A percentile compares a stretch with the other conserved stretches of the same genome.
phyloP scores from a whole-genome alignment of 179 eudicot species.

The Beta lomatogona region DNA sequence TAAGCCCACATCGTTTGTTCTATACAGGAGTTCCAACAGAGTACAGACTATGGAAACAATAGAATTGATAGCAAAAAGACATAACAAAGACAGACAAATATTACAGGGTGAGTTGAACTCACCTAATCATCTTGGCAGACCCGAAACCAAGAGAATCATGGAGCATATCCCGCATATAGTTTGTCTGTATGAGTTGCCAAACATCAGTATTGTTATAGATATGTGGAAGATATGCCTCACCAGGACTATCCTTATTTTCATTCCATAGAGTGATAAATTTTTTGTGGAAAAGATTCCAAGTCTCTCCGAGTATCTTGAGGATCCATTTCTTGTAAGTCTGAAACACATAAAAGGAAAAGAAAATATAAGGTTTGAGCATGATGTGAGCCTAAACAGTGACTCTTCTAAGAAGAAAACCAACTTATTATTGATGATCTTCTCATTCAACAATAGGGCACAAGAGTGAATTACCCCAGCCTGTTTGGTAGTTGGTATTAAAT shows the following conservation, averaged over 20 bases:
- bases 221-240: slow-evolving; percentile 88
- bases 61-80: too few relatives aligned
- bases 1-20: too few relatives aligned
- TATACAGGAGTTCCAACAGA: too few relatives aligned
- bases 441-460: background rate
- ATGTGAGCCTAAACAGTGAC: background rate
- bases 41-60: too few relatives aligned
- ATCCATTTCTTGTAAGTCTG: slow-evolving; percentile 85
- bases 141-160: slow-evolving; percentile 93
- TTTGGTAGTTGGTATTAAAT: too few relatives aligned
- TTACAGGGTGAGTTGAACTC: background rate
- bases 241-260: slow-evolving; percentile 77
- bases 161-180: slow-evolving; percentile 65
- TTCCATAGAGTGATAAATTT: slow-evolving; percentile 84
- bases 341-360: background rate
- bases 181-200: slow-evolving; percentile 55
- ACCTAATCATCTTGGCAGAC: slow-evolving; percentile 96
- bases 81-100: background rate
- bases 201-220: slow-evolving; percentile 69
- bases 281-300: slow-evolving; percentile 75
- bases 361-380: background rate
- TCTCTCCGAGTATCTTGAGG: slow-evolving; percentile 59
- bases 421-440: background rate
- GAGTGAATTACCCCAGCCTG: background rate
- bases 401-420: background rate